Conservation (phyloP, 2,329 filamentous ascomycete species). For the Sclerotinia minor region DNA sequence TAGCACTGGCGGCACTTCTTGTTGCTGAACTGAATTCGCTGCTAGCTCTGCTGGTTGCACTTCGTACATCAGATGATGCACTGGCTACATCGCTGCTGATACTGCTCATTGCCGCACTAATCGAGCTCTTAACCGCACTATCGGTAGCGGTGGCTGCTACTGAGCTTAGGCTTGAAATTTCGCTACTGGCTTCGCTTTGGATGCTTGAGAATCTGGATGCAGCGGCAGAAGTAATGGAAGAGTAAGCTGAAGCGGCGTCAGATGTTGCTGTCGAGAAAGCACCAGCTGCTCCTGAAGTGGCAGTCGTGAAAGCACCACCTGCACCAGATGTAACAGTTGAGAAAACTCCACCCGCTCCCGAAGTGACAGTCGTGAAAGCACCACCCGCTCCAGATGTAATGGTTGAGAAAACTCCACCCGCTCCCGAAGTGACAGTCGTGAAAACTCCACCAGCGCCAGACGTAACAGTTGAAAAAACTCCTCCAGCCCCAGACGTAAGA, state of each 20-base stretch:
- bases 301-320: not conserved
- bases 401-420: slow-evolving; percentile 7
- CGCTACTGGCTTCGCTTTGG: slow-evolving; percentile 12
- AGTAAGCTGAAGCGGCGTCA: not conserved
- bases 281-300: not conserved
- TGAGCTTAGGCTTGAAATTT: slow-evolving; percentile 18
- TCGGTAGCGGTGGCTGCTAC: slow-evolving; percentile 18
- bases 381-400: not conserved
- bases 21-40: not conserved
- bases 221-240: slow-evolving; percentile 8
- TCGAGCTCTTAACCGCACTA: slow-evolving; percentile 18
- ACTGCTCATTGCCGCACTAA: slow-evolving; percentile 14
- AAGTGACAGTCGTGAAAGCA: not conserved
- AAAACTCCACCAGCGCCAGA: not conserved
- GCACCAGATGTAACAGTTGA: slow-evolving; percentile 4
- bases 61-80: not conserved
- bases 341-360: not conserved
- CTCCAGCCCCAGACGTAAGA: not conserved
- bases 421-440: not conserved
- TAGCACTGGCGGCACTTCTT: not conserved
- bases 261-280: not conserved
- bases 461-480: not conserved
- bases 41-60: slow-evolving; percentile 15
- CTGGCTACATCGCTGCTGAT: slow-evolving; percentile 17
- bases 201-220: slow-evolving; percentile 6